These are phyloP conservation scores for Epicoccum sorghinum DNA, from an alignment of 2,329 filamentous ascomycete genomes.

Conservation along the genomic window DNA sequence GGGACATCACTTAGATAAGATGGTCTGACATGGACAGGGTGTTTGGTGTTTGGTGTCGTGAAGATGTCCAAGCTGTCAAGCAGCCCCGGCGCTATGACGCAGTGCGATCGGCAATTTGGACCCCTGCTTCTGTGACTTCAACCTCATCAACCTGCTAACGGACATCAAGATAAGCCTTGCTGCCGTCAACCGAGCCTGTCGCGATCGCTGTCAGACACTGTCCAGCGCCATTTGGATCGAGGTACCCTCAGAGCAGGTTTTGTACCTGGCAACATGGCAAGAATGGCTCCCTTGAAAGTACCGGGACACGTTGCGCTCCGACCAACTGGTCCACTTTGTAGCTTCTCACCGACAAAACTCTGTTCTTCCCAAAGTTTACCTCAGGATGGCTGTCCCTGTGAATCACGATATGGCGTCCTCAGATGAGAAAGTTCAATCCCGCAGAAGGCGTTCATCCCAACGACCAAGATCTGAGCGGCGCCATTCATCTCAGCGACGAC, in stretches of 20 bases:
- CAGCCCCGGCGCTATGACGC: constrained; percentile 5
- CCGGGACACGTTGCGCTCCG: not conserved
- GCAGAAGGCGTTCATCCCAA: not conserved
- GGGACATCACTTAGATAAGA: too few species aligned
- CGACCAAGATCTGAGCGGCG: not conserved
- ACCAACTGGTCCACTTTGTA: not conserved
- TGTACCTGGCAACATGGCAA: not conserved
- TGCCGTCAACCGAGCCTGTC: constrained; percentile 3
- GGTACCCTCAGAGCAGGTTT: constrained; percentile 7
- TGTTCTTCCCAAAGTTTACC: not conserved
- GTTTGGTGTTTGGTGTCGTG: too few species aligned
- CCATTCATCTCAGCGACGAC: not conserved
- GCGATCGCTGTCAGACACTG: not conserved
- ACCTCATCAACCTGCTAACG: constrained; percentile 9
- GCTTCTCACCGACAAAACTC: not conserved
- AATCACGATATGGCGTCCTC: not conserved
- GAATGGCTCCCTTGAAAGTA: not conserved
- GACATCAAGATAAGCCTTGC: constrained; percentile 10
- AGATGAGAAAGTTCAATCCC: not conserved
- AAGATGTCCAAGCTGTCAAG: not conserved
- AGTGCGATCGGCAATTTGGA: constrained; percentile 10
- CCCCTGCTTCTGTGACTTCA: constrained; percentile 9
- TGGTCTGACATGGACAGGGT: too few species aligned
- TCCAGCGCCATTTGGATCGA: constrained; percentile 7
- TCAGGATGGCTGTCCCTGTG: not conserved